phyloP scores from a whole-genome alignment of 2,329 filamentous ascomycete genomes.

The Hymenoscyphus albidus region DNA sequence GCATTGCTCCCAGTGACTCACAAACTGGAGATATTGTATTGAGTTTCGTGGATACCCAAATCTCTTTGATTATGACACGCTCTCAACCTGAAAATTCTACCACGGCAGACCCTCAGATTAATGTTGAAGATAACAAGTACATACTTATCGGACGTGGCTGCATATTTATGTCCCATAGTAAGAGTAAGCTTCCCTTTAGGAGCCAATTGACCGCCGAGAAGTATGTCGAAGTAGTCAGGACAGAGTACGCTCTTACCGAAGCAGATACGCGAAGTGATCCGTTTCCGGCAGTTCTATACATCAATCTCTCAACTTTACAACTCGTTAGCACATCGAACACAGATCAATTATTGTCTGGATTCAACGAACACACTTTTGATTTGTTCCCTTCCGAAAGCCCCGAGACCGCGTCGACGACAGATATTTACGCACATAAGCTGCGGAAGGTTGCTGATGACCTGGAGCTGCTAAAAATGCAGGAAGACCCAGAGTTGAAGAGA shows the following conservation, averaged over 20 bases:
- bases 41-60: neutral
- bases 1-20: neutral
- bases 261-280: neutral
- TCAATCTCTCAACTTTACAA: neutral
- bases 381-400: neutral
- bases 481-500: neutral
- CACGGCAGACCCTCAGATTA: neutral
- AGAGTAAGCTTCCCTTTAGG: neutral
- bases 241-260: neutral
- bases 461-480: neutral
- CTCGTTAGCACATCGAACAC: neutral
- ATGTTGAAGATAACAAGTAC: neutral
- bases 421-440: neutral
- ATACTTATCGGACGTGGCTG: neutral
- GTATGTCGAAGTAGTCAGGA: neutral
- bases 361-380: neutral
- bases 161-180: neutral
- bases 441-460: neutral
- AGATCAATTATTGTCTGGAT: neutral
- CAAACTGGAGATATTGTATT: neutral
- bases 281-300: neutral
- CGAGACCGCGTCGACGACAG: neutral
- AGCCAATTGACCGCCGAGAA: neutral
- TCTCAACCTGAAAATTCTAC: neutral
- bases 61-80: neutral